A percentile compares a stretch with the other conserved stretches of the same genome.
Conservation (phyloP, 208 protist genomes). For the Trypanosoma conorhini region DNA sequence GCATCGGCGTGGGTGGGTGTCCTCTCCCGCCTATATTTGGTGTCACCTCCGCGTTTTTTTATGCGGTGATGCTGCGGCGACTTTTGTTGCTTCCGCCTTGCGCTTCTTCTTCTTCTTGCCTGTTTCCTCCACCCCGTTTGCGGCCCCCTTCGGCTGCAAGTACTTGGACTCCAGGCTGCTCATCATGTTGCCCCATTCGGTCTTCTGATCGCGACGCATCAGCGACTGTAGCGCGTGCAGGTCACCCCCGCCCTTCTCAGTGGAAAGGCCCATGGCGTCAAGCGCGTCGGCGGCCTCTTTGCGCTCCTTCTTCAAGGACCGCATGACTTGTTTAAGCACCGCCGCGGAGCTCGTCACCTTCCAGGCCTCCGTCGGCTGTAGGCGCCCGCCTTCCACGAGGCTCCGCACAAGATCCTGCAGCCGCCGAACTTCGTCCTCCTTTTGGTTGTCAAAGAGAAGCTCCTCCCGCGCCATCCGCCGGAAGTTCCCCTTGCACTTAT, state of each 20-base stretch:
- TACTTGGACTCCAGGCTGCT: constrained; percentile 68
- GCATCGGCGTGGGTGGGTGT: background rate
- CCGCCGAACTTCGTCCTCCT: constrained; percentile 51
- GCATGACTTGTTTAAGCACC: constrained; percentile 41
- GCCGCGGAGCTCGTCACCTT: constrained; percentile 35
- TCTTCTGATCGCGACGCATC: constrained; percentile 62
- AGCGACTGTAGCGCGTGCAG: constrained; percentile 60
- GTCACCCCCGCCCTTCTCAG: constrained; percentile 5
- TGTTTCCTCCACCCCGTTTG: constrained; percentile 11
- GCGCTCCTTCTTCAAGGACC: constrained; percentile 53
- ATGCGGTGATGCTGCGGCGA: background rate
- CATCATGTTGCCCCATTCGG: constrained; percentile 65
- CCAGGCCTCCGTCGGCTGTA: constrained; percentile 43
- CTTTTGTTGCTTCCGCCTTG: constrained; percentile 11
- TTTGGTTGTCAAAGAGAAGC: constrained; percentile 80
- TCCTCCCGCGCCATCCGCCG: constrained; percentile 65
- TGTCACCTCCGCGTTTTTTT: constrained; percentile 20
- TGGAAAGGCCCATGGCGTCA: constrained; percentile 45
- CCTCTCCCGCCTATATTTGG: background rate
- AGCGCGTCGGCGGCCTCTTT: constrained; percentile 63
- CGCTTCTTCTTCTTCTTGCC: constrained; percentile 22
- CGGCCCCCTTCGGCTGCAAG: constrained; percentile 24
- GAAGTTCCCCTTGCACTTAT: constrained; percentile 75
- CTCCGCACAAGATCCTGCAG: constrained; percentile 39
- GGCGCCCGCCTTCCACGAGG: constrained; percentile 36